These are phyloP conservation scores for Ganoderma resinaceum DNA, from an alignment of 1,284 basidiomycete species.

Conservation along the genomic window DNA sequence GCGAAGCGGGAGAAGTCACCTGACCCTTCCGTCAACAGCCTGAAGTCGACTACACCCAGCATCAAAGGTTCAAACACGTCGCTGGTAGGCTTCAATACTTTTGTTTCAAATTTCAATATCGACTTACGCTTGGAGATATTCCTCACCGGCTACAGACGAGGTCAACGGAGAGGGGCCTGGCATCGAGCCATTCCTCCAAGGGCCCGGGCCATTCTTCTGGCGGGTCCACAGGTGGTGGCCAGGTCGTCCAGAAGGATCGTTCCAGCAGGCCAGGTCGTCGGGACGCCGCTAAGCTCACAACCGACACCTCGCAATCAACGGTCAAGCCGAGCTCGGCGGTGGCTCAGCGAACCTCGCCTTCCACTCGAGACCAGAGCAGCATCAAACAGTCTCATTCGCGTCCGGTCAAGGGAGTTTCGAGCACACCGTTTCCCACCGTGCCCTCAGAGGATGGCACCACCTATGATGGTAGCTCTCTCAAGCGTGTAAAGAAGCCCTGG, in stretches of 20 bases:
- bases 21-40: background rate
- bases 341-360: background rate
- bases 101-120: background rate
- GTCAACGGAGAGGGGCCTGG: background rate
- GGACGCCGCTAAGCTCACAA: background rate
- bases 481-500: background rate
- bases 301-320: background rate
- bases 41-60: background rate
- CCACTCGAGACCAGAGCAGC: background rate
- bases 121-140: background rate
- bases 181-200: background rate
- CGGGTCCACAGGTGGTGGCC: background rate
- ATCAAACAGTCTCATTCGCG: background rate
- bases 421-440: background rate
- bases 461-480: background rate
- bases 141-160: background rate
- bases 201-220: background rate
- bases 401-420: background rate
- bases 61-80: background rate
- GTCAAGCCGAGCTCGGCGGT: too few species aligned
- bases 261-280: background rate
- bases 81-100: background rate
- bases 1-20: background rate
- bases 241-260: background rate
- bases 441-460: background rate